Percentiles rank a stretch among this genome's conserved stretches.
phyloP scores from a whole-genome alignment of 2,329 filamentous ascomycete genomes.

The Colletotrichum lini region DNA sequence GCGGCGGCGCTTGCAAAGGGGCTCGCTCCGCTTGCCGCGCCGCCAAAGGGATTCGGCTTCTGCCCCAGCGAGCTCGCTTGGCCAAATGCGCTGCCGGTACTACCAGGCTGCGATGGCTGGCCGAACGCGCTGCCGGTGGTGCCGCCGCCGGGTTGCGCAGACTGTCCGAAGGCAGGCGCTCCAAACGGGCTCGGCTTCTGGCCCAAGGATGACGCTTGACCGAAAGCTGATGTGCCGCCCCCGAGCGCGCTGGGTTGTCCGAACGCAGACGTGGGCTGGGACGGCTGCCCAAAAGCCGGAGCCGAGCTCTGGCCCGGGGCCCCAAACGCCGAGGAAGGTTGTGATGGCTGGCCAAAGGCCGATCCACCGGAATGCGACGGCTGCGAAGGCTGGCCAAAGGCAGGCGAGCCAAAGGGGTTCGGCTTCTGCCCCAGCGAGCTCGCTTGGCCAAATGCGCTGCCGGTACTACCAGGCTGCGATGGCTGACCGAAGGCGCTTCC shows the following conservation, averaged over 20 bases:
- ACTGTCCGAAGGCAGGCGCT: constrained; percentile 44
- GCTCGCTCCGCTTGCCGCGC: constrained; percentile 41
- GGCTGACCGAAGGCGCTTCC: constrained; percentile 17
- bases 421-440: constrained; percentile 45
- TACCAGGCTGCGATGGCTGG: constrained; percentile 45
- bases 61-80: constrained; percentile 55
- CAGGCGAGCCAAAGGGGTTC: constrained; percentile 51
- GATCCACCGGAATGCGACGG: constrained; percentile 35
- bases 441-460: constrained; percentile 51
- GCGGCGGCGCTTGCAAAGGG: constrained; percentile 40
- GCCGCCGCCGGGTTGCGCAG: constrained; percentile 21
- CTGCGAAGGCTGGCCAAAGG: constrained; percentile 57
- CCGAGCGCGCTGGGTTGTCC: constrained; percentile 48
- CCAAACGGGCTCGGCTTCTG: constrained; percentile 51
- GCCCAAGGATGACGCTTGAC: constrained; percentile 54
- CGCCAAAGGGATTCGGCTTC: constrained; percentile 57
- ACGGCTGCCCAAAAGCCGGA: constrained; percentile 56
- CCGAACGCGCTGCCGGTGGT: constrained; percentile 50
- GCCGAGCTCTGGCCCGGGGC: constrained; percentile 49
- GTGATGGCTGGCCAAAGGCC: constrained; percentile 57
- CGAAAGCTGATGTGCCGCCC: constrained; percentile 50
- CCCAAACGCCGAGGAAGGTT: constrained; percentile 51
- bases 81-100: constrained; percentile 51
- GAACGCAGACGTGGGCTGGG: constrained; percentile 51
- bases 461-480: too few species aligned